Percentiles rank a stretch among this genome's conserved stretches.
These are phyloP conservation scores for Penicillium cosmopolitanum DNA, from an alignment of 495 filamentous ascomycete genomes.

Conservation along the genomic window DNA sequence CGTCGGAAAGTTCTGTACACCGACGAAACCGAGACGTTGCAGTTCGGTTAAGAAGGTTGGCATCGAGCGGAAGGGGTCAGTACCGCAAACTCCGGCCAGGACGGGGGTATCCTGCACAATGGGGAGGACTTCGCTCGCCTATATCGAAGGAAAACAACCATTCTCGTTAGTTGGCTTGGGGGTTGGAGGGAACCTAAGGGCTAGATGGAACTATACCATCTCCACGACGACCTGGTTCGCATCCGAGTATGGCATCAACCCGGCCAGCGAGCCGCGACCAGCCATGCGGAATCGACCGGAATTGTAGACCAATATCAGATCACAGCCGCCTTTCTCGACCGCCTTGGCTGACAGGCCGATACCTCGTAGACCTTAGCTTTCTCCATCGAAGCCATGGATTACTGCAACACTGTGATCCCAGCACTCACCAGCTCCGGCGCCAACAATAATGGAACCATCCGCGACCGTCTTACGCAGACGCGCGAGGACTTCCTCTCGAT, in stretches of 20 bases:
- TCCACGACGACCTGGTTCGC: constrained; percentile 70
- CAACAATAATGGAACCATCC: constrained; percentile 60
- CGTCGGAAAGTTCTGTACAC: constrained; percentile 75
- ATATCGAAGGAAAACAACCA: neutral
- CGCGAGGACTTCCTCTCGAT: constrained; percentile 58
- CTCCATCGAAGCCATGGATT: neutral
- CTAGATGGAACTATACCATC: constrained; percentile 51
- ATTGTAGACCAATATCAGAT: constrained; percentile 75
- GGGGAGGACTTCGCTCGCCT: constrained; percentile 61
- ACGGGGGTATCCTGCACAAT: constrained; percentile 63
- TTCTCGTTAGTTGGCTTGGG: neutral
- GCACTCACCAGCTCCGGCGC: constrained; percentile 63
- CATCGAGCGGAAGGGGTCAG: constrained; percentile 66
- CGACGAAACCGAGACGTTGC: constrained; percentile 61
- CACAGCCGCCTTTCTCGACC: constrained; percentile 66
- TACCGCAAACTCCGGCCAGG: constrained; percentile 68
- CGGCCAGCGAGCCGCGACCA: constrained; percentile 68
- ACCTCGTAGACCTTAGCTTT: constrained; percentile 33
- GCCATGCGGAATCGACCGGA: constrained; percentile 76
- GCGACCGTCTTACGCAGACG: constrained; percentile 55
- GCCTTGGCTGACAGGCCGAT: constrained; percentile 74
- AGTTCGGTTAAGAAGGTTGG: constrained; percentile 59
- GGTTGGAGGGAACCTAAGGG: neutral
- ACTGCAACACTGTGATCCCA: neutral
- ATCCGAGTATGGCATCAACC: constrained; percentile 73